Base-by-base conservation (phyloP, 768 basidiomycete genomes). In the Infundibulicybe gibba region DNA sequence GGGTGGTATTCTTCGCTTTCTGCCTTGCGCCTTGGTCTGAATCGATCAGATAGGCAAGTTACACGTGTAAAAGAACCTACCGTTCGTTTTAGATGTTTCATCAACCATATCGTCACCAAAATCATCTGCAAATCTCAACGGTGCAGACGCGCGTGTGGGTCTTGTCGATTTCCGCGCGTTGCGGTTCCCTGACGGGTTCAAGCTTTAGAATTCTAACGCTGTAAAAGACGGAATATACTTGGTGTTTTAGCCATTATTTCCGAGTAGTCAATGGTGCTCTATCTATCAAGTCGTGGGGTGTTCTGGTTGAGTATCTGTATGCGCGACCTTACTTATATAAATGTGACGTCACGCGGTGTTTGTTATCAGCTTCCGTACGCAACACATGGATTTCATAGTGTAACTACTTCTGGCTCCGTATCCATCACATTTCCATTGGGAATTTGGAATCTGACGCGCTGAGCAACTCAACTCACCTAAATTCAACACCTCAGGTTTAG, bases 171-270 rank as follows among this genome's bases (percentile, higher is more conserved):
- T 52, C 40, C 52, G 52, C 25, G 25, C 25, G 8, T 8, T 25
- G 25, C 25, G 25, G 25, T 25, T 8, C 25, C 25, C 25, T 25
- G 25, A 8, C 25, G 25, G 8, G 8, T 4, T 8, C 25, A 25
- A 25, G 8, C 25, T 25, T 25, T 25, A 25, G 25, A 25, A 25
- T 25, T 4, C 3, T 25, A 25, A 25, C 42, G 5, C 17, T 45
- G 11, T 41, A 20, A 17, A 43, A 19, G 2, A 41, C 12, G 32
- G 20, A 25, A 32, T 52, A 35, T 47, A 61, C 60, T 58, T 11
- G 64, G 59, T 2, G 58, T 55, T 46, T 53, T 57, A 6, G 54
- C 59, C 64, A 66, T 66, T 42, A 35, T 39, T 48, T 39, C 19
- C 11, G 30, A 15, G 13, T 37, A 16, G 25, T 25, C 25, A 25